phyloP scores from a whole-genome alignment of 73 alveolate genomes.

The Symbiodinium pilosum region DNA sequence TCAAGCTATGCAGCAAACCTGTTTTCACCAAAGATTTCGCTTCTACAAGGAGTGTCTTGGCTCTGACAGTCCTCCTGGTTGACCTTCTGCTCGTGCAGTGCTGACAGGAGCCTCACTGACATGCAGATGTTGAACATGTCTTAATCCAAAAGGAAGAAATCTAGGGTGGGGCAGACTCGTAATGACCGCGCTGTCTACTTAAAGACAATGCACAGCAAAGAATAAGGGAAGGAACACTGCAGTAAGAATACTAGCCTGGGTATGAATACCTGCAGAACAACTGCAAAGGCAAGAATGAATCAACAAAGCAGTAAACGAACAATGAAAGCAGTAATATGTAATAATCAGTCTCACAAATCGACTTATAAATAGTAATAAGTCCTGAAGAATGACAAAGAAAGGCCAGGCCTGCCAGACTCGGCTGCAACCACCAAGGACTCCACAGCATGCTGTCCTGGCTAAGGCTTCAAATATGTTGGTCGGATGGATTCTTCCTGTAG shows the following conservation, averaged over 20 bases:
- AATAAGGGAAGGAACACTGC: too few relatives aligned
- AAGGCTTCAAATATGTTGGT: not conserved
- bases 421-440: constrained; percentile 78
- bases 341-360: not conserved
- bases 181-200: not conserved
- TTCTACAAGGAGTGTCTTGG: too few relatives aligned
- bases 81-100: not conserved
- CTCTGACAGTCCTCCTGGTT: not conserved
- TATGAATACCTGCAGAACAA: too few relatives aligned
- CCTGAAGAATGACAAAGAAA: too few relatives aligned
- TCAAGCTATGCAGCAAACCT: too few relatives aligned
- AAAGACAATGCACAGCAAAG: too few relatives aligned
- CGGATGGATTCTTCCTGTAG: not conserved
- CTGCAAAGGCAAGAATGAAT: not conserved
- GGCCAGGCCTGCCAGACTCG: constrained; percentile 51
- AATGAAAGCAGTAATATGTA: not conserved
- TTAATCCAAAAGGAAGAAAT: not conserved
- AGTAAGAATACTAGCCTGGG: too few relatives aligned
- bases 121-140: not conserved
- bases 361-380: not conserved
- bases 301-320: too few relatives aligned
- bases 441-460: constrained; percentile 77
- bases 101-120: not conserved
- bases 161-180: not conserved
- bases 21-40: too few relatives aligned